Base-by-base conservation (phyloP, 768 basidiomycete genomes). In the Antrodiella citrinella region DNA sequence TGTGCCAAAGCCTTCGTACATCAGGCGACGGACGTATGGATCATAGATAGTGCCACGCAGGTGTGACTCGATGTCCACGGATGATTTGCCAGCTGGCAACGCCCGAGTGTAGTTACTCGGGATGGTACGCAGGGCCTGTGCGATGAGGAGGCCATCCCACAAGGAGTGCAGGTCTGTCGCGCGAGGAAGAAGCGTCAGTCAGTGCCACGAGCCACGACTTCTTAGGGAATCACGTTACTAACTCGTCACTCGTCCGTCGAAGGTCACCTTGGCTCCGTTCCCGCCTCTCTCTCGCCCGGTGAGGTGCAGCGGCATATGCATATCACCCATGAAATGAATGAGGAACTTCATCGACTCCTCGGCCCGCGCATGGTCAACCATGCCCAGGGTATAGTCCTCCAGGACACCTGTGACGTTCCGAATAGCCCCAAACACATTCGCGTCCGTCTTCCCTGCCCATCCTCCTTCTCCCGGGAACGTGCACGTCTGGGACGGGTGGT, bases 271-370 rank as follows among this genome's bases (percentile, higher is more conserved):
- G 54, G 75, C 77, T 4, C 77, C 77, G 61, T 97, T 98, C 1
- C 94, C 95, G 3, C 95, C 95, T 24, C 88, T 75, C 57, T 92
- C 82, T 15, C 92, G 73, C 2, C 90, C 90, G 0, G 87, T 87
- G 30, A 99, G 75, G 65, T 99, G 95, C 48, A 99, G 70, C 3
- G 95, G 95, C 77, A 86, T 83, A 59, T 96, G 95, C 74, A 95
- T 73, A 64, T 97, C 95, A 0, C 95, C 93, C 10, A 96, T 49
- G 58, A 91, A 97, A 65, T 99, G 96, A 24, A 94, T 77, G 25
- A 99, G 71, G 71, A 96, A 99, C 65, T 89, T 87, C 58, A 97
- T 72, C 2, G 95, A 89, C 58, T 91, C 87, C 59, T 84, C 81
- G 2, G 82, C 82, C 2, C 59, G 63, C n/a, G 48, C 53, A 18